phyloP scores from a whole-genome alignment of 371 early-diverging fungal species.

The Haplosporangium sp. region DNA sequence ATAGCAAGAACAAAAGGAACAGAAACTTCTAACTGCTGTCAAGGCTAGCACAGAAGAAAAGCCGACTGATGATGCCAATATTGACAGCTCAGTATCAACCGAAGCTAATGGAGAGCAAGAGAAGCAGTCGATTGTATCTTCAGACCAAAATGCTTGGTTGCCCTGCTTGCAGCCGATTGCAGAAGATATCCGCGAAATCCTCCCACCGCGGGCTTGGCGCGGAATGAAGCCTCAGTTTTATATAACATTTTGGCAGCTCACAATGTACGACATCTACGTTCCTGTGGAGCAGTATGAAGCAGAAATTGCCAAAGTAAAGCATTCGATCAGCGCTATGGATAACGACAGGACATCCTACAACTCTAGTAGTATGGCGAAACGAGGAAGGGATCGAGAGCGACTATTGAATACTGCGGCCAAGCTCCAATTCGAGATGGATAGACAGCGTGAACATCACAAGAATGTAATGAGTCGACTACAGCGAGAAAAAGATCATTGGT shows the following conservation, averaged over 20 bases:
- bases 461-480: constrained; percentile 43
- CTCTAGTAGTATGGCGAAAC: constrained; percentile 38
- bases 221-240: constrained; percentile 81
- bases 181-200: constrained; percentile 54
- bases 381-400: constrained; percentile 58
- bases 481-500: constrained; percentile 38
- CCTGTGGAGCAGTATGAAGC: constrained; percentile 78
- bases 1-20: constrained; percentile 11
- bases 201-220: constrained; percentile 52
- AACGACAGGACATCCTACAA: constrained; percentile 33
- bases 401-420: constrained; percentile 52
- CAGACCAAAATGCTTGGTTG: constrained; percentile 30
- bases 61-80: neutral
- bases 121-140: neutral
- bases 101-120: neutral
- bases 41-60: constrained; percentile 13
- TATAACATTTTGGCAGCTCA: constrained; percentile 87
- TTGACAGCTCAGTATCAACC: neutral
- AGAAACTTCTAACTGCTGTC: neutral
- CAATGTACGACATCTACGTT: constrained; percentile 84
- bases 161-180: constrained; percentile 55
- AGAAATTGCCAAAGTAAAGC: constrained; percentile 72
- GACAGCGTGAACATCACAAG: constrained; percentile 54
- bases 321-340: constrained; percentile 59
- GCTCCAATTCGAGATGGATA: constrained; percentile 51